Evolutionary conservation across 2,329 filamentous ascomycete genomes (phyloP).

Genomic region (Fusarium acutatum): DNA sequence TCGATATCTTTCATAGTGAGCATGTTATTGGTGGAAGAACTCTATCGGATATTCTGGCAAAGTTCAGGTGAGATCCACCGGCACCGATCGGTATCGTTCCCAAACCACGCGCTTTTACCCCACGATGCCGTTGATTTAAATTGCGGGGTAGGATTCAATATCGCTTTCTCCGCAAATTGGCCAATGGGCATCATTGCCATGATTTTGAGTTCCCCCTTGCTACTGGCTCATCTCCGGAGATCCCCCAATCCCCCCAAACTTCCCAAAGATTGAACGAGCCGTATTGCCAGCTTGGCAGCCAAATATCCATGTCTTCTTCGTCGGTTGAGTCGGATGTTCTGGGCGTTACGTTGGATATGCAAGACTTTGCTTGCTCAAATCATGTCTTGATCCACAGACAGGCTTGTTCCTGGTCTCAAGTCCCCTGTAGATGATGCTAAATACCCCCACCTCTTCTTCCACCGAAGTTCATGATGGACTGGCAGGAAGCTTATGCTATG

Average conservation of each 20-base stretch:
- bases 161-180: neutral
- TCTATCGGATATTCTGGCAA: neutral
- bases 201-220: neutral
- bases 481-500: no score
- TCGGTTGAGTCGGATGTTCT: neutral
- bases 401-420: neutral
- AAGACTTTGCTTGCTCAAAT: no score
- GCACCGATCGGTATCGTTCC: neutral
- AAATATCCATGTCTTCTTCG: no score
- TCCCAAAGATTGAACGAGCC: neutral
- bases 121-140: neutral
- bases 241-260: neutral
- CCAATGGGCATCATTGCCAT: neutral
- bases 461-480: neutral
- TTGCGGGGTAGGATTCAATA: neutral
- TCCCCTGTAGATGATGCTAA: neutral
- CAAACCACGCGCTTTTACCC: neutral
- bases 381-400: no score
- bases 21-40: neutral
- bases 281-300: neutral
- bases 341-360: no score
- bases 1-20: no score
- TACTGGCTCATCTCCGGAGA: neutral
- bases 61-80: neutral
- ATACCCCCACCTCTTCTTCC: neutral